Evolutionary conservation across 1,284 basidiomycete species (phyloP), one percentile per base, ranked within the genome.

Genomic region (Lentinula novae-zelandiae): DNA sequence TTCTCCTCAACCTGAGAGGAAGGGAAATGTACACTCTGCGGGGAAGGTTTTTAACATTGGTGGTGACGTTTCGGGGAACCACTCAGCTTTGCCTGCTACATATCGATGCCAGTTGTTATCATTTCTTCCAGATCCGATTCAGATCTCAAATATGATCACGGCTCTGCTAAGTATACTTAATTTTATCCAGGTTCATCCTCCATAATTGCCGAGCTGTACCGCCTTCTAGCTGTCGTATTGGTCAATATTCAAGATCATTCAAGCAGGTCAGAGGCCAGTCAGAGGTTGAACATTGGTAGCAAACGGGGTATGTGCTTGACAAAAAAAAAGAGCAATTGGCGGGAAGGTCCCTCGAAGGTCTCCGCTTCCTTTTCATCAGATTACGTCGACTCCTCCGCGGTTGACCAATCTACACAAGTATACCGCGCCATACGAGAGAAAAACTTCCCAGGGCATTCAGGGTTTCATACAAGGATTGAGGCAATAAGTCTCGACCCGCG

Each of bases 31-130:
- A n/a, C 17, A n/a, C 12, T 51, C 20, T 31, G 10, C 7, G 49
- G 46, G 27, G 27, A 49, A 33, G 12, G 7, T 51, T n/a, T 34
- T 51, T 27, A 49, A 31, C 46, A 22, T 49, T 15, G 8, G 22
- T 27, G 3, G 49, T 54, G 39, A 44, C 53, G 53, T 54, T 31
- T 54, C 38, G 53, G 38, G 13, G 33, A 27, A 54, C 1, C 20
- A 8, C 20, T 9, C 15, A 17, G 20, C 17, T 53, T 53, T 13
- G 52, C 13, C 22, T 22, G 20, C 22, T 46, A 12, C 17, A 46
- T 46, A 46, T 53, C 52, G 52, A 53, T 53, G 52, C 52, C 52
- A 53, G 52, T 53, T 17, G 39, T 53, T 36, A 53, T 53, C 33
- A 36, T 38, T 53, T 38, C 52, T 34, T 15, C 27, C 33, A 38